Evolutionary conservation across 2,329 filamentous ascomycete species (phyloP).

Genomic region (Exserohilum turcica): DNA sequence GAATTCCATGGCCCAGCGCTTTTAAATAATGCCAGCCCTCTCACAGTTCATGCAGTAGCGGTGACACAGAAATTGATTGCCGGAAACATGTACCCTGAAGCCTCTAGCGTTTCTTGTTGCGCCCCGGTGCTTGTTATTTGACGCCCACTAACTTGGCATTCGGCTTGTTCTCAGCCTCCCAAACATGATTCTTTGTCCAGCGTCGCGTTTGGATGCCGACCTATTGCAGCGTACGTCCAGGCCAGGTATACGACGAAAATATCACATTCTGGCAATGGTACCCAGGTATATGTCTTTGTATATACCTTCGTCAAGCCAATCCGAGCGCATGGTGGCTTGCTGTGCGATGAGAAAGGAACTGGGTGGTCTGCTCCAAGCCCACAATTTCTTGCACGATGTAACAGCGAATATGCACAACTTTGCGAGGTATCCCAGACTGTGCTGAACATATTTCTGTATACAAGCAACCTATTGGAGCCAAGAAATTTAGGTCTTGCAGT

Average conservation of each 20-base stretch:
- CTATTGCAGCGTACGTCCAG: neutral
- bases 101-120: neutral
- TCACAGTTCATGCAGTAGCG: neutral
- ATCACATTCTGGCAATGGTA: no score
- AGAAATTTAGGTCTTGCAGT: neutral
- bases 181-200: neutral
- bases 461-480: neutral
- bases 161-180: neutral
- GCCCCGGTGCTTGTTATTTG: neutral
- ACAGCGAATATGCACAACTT: neutral
- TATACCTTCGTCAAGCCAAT: neutral
- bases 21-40: neutral
- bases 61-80: neutral
- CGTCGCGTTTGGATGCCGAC: neutral
- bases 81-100: neutral
- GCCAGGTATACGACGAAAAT: neutral
- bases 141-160: neutral
- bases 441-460: neutral
- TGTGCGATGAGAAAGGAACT: neutral
- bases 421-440: neutral
- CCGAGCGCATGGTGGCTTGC: neutral
- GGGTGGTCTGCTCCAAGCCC: neutral
- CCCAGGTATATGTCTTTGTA: neutral
- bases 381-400: conserved; percentile 1
- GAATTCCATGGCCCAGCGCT: neutral